Base-by-base conservation (phyloP, 306 rosid species). In the Abrus precatorius region DNA sequence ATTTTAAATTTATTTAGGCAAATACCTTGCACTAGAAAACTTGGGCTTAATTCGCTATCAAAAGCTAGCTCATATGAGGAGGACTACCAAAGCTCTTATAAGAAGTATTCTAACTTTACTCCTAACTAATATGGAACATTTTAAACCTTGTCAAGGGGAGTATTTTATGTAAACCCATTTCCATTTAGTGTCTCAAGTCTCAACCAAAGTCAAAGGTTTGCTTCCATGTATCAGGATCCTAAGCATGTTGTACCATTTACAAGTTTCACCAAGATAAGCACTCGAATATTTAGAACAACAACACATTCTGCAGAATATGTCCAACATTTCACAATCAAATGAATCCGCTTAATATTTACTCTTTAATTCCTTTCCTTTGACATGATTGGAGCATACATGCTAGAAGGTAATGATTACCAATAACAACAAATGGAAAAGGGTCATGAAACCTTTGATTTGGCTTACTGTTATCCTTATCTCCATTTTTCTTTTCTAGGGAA, bases 401-500 rank as follows among this genome's bases (percentile, higher is more conserved):
- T 11, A 48, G 56, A 65, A 47, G 43, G 27, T 47, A 54, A n/a
- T 13, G 43, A 72, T 72, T 36, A 83, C 55, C 44, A 70, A 44
- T n/a, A 36, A 80, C 28, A 82, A 59, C 20, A 75, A 81, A 30
- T n/a, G 45, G 71, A 44, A 62, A 76, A 38, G 36, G 66, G 72
- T 63, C 64, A 44, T 2, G 53, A 73, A 68, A 79, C 49, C 77
- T 61, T 73, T 74, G 10, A 20, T 33, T 11, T 78, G 36, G 65
- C 32, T 48, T 30, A 12, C 38, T 44, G 7, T 7, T 7, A 0
- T 59, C 3, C 47, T 10, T 36, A 40, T 27, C 61, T 43, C 43
- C 9, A 9, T 9, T 41, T 66, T 28, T 48, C 34, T 41, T 9
- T 53, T 29, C 27, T 38, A 12, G 3, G 3, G 61, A 9, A 30